Evolutionary conservation across 768 basidiomycete genomes (phyloP), one percentile per base, ranked within the genome.

Genomic region (Lentinula boryana): DNA sequence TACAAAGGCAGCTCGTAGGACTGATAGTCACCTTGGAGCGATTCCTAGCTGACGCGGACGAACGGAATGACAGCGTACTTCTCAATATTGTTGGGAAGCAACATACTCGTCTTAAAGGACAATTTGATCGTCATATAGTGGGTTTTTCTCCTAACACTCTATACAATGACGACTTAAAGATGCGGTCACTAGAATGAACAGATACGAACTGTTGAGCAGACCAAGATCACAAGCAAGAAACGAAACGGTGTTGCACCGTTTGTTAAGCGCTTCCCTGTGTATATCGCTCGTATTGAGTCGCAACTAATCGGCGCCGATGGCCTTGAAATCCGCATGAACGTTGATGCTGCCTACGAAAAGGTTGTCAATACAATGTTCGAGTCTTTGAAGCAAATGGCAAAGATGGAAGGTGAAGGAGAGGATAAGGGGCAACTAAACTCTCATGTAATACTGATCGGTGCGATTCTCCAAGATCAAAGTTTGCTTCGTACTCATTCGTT

Each of bases 391-490:
- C 94, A 95, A 63, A 93, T 98, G 84, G 96, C 95, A 10, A 98
- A 97, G 72, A 76, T 96, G 80, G 90, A 95, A 60, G 91, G 93
- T 0, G 93, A 92, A 60, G 90, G 85, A 0, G 96, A 98, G 69
- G 95, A 95, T 72, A 98, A 98, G 73, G 95, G 95, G 0, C 94
- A 96, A 69, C 81, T 98, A 56, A 98, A 98, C 72, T 97, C 93
- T 65, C 94, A 97, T 69, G 93, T 98, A 65, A 89, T 96, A 68
- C 79, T 98, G 62, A 89, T 98, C 60, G 96, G 96, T 95, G 68
- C 67, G 89, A 16, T 40, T 1, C 5, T 16, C 15, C 51, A n/a
- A 41, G 53, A 44, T 66, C 2, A 31, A 51, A 7, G 27, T 56
- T 31, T 56, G 18, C 46, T 18, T 40, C 44, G 31, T 27, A 18